Percentiles rank a stretch among this genome's conserved stretches.
Evolutionary conservation across 208 protist species (phyloP).

Genomic region (Leishmania major): DNA sequence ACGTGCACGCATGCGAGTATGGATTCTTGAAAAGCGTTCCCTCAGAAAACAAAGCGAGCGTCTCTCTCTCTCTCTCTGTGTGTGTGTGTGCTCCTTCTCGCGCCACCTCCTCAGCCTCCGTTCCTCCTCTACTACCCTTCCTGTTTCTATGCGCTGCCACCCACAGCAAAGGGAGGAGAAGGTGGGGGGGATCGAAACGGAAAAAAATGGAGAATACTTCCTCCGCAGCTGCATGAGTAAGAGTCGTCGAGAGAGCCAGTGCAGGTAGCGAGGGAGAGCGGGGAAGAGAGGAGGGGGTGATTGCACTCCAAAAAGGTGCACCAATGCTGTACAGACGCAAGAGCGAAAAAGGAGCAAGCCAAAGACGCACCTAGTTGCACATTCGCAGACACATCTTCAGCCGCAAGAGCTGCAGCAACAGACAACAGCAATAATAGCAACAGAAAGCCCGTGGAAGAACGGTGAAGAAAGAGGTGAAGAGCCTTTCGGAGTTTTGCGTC

Average conservation of each 20-base stretch:
- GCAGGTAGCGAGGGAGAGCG: background rate
- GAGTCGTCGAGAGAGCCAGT: background rate
- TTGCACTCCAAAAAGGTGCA: background rate
- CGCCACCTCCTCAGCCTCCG: background rate
- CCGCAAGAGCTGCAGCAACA: background rate
- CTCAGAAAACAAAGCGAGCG: no score
- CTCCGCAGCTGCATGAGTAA: background rate
- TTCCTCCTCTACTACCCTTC: background rate
- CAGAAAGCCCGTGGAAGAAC: background rate
- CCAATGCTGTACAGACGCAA: background rate
- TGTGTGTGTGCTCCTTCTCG: background rate
- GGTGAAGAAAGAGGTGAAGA: background rate
- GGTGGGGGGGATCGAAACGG: background rate
- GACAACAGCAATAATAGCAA: no score
- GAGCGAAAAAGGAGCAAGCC: background rate
- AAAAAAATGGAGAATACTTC: background rate
- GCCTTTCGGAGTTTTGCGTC: background rate
- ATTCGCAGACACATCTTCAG: background rate
- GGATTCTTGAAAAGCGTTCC: background rate
- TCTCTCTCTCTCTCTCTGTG: no score
- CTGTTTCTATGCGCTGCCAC: background rate
- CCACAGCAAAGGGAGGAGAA: no score
- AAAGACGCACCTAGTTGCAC: background rate
- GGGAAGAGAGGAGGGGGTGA: background rate
- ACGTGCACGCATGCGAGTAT: background rate